Evolutionary conservation across 257 asterid species (phyloP).

Genomic region (Solanum megistacrolobum): DNA sequence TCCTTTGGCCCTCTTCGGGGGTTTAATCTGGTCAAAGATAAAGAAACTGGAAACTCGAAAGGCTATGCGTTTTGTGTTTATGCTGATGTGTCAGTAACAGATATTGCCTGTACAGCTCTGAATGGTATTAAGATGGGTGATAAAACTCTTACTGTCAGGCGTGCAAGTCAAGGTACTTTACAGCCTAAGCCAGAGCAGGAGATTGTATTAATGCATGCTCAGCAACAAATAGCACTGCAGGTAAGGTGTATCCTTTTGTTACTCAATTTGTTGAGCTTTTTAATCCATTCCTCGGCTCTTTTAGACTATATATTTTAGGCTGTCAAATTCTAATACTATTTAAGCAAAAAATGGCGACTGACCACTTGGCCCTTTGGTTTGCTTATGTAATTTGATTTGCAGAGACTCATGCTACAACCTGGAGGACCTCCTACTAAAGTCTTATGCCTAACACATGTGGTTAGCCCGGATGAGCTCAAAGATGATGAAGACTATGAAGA

Average conservation of each 20-base stretch:
- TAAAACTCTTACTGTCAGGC: slow-evolving; percentile 91
- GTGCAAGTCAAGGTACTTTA: slow-evolving; percentile 82
- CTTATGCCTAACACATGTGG: slow-evolving; percentile 82
- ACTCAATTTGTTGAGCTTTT: not conserved
- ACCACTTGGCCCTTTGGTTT: not conserved
- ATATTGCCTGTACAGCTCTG: slow-evolving; percentile 97
- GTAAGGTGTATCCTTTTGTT: slow-evolving; percentile 16
- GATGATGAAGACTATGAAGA: slow-evolving; percentile 80
- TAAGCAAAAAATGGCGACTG: not conserved
- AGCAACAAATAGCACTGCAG: slow-evolving; percentile 93
- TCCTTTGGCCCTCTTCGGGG: slow-evolving; percentile 96
- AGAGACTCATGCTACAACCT: slow-evolving; percentile 71
- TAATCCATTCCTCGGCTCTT: not conserved
- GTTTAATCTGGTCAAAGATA: slow-evolving; percentile 90
- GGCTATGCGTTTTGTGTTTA: slow-evolving; percentile 99
- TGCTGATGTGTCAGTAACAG: slow-evolving; percentile 83
- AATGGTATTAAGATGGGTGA: slow-evolving; percentile 99
- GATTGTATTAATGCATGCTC: slow-evolving; percentile 77
- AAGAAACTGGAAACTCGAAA: slow-evolving; percentile 98
- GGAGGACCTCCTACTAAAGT: slow-evolving; percentile 61
- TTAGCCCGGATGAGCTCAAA: slow-evolving; percentile 58
- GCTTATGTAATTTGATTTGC: slow-evolving; percentile 12
- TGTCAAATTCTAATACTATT: not conserved
- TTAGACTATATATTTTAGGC: not conserved
- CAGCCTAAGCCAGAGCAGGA: slow-evolving; percentile 98